Conservation (phyloP, 257 asterid genomes). For the Przewalskia tangutica region DNA sequence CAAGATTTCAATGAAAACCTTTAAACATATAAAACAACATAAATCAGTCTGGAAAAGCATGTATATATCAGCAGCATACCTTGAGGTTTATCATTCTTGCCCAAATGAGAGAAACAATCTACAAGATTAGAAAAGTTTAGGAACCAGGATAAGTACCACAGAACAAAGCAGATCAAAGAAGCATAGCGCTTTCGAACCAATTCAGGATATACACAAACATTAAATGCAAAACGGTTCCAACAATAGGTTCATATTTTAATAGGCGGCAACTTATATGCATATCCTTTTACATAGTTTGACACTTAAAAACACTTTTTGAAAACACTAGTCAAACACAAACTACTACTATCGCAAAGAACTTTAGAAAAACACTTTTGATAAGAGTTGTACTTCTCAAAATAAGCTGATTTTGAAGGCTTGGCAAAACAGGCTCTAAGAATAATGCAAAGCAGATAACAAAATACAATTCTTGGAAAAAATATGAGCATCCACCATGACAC, state of each 20-base stretch:
- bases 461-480: neutral
- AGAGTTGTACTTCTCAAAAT: neutral
- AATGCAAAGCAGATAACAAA: neutral
- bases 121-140: conserved; percentile 19
- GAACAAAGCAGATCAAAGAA: neutral
- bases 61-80: conserved; percentile 27
- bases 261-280: neutral
- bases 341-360: no score
- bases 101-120: conserved; percentile 75
- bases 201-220: neutral
- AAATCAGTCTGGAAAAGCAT: neutral
- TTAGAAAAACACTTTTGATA: neutral
- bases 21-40: neutral
- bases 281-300: neutral
- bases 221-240: neutral
- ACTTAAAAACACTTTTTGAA: neutral
- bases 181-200: neutral
- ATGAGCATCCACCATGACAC: neutral
- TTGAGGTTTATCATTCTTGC: conserved; percentile 30
- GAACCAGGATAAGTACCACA: neutral
- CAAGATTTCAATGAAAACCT: neutral
- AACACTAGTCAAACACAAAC: neutral
- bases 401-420: neutral
- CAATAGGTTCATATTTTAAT: neutral
- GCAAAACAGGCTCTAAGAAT: neutral